Percentiles rank a stretch among this genome's conserved stretches.
Evolutionary conservation across 371 early-diverging fungal genomes (phyloP).

Genomic region (Apophysomyces variabilis): DNA sequence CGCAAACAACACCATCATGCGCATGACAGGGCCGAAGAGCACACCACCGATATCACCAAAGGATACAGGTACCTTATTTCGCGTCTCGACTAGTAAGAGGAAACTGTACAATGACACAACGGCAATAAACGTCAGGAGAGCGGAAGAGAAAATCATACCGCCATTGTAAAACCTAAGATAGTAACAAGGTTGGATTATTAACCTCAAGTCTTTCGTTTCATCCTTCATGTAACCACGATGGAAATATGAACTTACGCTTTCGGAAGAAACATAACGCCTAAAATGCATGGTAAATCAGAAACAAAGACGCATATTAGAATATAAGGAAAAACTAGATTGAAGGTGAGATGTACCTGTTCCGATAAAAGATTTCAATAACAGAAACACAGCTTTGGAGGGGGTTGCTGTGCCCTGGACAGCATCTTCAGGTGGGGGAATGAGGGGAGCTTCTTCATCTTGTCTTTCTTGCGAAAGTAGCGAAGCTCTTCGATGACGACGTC

Average conservation of each 20-base stretch:
- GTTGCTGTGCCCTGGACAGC: slow-evolving; percentile 78
- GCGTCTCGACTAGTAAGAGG: slow-evolving; percentile 63
- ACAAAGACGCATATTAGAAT: not conserved
- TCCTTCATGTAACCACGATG: not conserved
- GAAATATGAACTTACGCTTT: slow-evolving; percentile 49
- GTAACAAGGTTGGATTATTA: not conserved
- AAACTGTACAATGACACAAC: slow-evolving; percentile 68
- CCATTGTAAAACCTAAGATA: slow-evolving; percentile 67
- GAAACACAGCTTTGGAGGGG: slow-evolving; percentile 81
- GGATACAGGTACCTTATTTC: slow-evolving; percentile 60
- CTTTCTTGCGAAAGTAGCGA: not conserved
- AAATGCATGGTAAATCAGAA: not conserved
- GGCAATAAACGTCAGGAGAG: slow-evolving; percentile 58
- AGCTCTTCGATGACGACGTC: slow-evolving; percentile 25
- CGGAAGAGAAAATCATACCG: slow-evolving; percentile 65
- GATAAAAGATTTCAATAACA: slow-evolving; percentile 86
- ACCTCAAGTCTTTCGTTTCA: not conserved
- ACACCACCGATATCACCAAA: slow-evolving; percentile 83
- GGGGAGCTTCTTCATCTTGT: slow-evolving; percentile 46
- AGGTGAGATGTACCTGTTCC: slow-evolving; percentile 62
- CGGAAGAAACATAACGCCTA: slow-evolving; percentile 78
- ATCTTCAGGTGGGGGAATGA: slow-evolving; percentile 59
- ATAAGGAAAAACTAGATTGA: slow-evolving; percentile 21
- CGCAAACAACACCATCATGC: slow-evolving; percentile 64
- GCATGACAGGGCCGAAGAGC: slow-evolving; percentile 70